A percentile compares a stretch with the other conserved stretches of the same genome.
phyloP scores from a whole-genome alignment of 2,329 filamentous ascomycete species.

The Colletotrichum sidae region DNA sequence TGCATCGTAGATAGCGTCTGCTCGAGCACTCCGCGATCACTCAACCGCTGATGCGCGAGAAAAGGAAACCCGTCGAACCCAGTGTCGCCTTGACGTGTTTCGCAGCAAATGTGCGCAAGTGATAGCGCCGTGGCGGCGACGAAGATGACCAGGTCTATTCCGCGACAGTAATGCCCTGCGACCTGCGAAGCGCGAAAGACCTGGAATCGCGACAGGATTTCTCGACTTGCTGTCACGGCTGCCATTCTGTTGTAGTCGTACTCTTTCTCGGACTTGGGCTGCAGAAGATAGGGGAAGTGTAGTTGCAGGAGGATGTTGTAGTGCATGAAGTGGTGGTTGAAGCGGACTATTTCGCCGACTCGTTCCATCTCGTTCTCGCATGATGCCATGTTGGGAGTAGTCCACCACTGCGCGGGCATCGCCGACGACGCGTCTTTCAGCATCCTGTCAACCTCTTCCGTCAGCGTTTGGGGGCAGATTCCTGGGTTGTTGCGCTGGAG shows the following conservation, averaged over 20 bases:
- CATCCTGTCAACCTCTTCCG: constrained; percentile 47
- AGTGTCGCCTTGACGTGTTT: constrained; percentile 28
- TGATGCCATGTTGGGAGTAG: constrained; percentile 42
- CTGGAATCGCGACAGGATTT: constrained; percentile 51
- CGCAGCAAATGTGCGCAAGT: constrained; percentile 49
- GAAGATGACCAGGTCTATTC: constrained; percentile 52
- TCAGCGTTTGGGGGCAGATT: constrained; percentile 40
- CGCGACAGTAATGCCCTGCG: constrained; percentile 25
- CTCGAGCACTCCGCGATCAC: constrained; percentile 54
- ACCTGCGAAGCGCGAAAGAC: constrained; percentile 46
- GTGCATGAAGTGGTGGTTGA: constrained; percentile 51
- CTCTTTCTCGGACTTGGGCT: not conserved
- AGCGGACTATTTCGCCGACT: constrained; percentile 39
- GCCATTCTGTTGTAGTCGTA: constrained; percentile 42
- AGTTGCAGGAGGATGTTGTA: constrained; percentile 52
- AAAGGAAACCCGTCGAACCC: constrained; percentile 32
- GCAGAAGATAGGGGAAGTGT: constrained; percentile 54
- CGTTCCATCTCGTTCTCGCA: constrained; percentile 14
- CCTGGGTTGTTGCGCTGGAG: constrained; percentile 50
- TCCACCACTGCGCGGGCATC: constrained; percentile 52
- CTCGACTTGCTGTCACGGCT: constrained; percentile 52
- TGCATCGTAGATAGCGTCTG: constrained; percentile 50
- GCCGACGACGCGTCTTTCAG: constrained; percentile 45
- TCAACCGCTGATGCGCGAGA: constrained; percentile 51
- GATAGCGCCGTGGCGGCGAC: constrained; percentile 51